Evolutionary conservation across 345 rosid species (phyloP), one percentile per base, ranked within the genome.

Genomic region (Salix exigua): DNA sequence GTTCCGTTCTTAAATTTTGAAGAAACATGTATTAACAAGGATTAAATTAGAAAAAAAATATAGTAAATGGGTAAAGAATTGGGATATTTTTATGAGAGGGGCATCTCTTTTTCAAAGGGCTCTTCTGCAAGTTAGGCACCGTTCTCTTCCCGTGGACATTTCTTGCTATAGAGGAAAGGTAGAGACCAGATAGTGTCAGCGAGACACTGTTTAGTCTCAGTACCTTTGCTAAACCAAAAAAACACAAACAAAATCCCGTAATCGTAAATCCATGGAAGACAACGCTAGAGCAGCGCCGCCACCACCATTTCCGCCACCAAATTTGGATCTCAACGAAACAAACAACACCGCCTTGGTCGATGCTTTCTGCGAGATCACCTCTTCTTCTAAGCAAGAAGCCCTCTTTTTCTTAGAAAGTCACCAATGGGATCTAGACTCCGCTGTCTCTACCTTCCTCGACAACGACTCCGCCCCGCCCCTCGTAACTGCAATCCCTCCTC

Each of bases 381-480:
- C 99, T 10, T 89, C 99, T 60, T 79, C 96, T 53, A 80, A 76
- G 58, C 89, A 91, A 77, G 97, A 96, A 88, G 98, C 98, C 64
- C 64, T 75, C 63, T 96, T 96, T 86, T 93, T 87, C 89, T 87
- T 93, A 38, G 99, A 96, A 80, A 86, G 90, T 72, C 98, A 96
- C 78, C 91, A 85, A 37, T 96, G 92, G 91, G 88, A 93, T 85
- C 90, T 96, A 26, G 98, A 92, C 86, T 79, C 96, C 55, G 98
- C 99, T 79, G 91, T 96, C 75, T 89, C 97, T 7, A 93, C 98
- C 46, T 96, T 96, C 89, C 81, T 96, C 61, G 99, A 96, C 82
- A 84, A 74, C 85, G 83, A 81, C 66, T 67, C 80, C 61, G 25
- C 65, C 23, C 63, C 75, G 13, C 37, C 61, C 4, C 26, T 64